Evolutionary conservation across 1,284 basidiomycete genomes (phyloP), one percentile per base, ranked within the genome.

Genomic region (Cutaneotrichosporon cyanovorans): DNA sequence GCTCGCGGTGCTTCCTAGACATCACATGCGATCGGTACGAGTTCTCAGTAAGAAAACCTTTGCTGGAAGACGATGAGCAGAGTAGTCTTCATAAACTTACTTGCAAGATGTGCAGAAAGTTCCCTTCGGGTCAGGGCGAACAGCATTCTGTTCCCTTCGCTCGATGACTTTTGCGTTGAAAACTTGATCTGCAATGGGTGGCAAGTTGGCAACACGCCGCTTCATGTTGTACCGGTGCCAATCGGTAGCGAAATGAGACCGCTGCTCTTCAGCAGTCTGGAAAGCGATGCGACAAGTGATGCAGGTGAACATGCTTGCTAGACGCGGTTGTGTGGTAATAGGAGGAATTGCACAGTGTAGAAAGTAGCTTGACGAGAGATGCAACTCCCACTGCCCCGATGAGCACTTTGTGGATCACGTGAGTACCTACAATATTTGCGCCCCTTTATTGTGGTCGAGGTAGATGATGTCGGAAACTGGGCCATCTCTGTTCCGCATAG

Each of bases 201-300:
- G 85, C 2, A 99, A 78, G 14, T 80, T 82, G 7, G 95, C 92
- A 16, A 97, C 88, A 32, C 91, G 82, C 55, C 95, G 84, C 75
- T 96, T 96, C 83, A 96, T 91, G 70, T 99, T 99, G 74, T 98
- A 99, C 43, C 92, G 78, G 73, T 98, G 95, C 69, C 88, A 84
- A 71, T 99, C 95, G 31, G 89, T 89, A 57, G 82, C 82, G 71
- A 95, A 97, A 69, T 99, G 95, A 0, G 76, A 74, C 53, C 95
- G 79, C 73, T 98, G 95, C 45, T 90, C 87, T 42, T 85, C 82
- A 10, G 90, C 82, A 20, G 83, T 80, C 42, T 78, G 72, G 69
- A 96, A 97, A 2, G 87, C 91, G 61, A 98, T 85, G 6, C 83
- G 78, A 73, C 93, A 99, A 57, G 90, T 88, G 18, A 95, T 76